These are phyloP conservation scores for Synchytrium microbalum DNA, from an alignment of 371 early-diverging fungal genomes.

Conservation along the genomic window DNA sequence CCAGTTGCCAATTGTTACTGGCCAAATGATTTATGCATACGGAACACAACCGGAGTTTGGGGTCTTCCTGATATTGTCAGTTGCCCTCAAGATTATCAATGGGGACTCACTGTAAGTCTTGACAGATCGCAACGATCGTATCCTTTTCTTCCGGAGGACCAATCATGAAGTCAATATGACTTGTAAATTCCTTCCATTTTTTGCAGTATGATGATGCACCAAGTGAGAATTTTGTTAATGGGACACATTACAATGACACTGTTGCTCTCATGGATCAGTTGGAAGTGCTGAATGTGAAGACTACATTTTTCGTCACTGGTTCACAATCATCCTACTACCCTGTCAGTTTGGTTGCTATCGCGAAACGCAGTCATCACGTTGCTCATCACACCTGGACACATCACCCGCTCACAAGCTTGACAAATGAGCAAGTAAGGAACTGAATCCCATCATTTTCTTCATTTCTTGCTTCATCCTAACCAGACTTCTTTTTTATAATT, in stretches of 20 bases:
- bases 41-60: background rate
- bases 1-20: constrained; percentile 1
- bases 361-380: constrained; percentile 50
- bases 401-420: constrained; percentile 51
- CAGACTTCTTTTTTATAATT: constrained; percentile 41
- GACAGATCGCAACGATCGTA: no score
- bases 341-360: background rate
- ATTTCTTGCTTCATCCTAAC: constrained; percentile 44
- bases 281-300: background rate
- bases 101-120: background rate
- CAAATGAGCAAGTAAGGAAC: constrained; percentile 61
- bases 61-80: background rate
- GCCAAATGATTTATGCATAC: background rate
- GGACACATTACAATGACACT: constrained; percentile 11
- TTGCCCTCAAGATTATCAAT: background rate
- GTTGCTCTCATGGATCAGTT: constrained; percentile 5
- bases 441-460: constrained; percentile 35
- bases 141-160: background rate
- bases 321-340: constrained; percentile 11
- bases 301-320: constrained; percentile 18
- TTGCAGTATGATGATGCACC: constrained; percentile 18
- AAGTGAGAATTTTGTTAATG: constrained; percentile 12
- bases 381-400: constrained; percentile 45
- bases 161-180: background rate
- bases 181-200: background rate